Percentiles rank a stretch among this genome's conserved stretches.
Evolutionary conservation across 805 yeast species (phyloP).

Genomic region (Suhomyces sp.): DNA sequence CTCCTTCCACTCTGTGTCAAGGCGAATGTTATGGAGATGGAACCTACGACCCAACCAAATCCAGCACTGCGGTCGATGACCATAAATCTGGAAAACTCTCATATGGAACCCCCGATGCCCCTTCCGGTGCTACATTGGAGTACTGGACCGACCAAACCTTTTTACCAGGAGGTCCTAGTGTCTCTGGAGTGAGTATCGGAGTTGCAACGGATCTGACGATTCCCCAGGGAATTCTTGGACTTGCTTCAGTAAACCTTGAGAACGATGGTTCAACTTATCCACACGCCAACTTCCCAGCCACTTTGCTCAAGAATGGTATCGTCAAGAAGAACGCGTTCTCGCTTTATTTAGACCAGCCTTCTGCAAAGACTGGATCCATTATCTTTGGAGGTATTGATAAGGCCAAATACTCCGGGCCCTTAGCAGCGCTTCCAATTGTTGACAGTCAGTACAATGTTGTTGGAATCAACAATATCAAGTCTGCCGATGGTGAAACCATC

Average conservation of each 20-base stretch:
- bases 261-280: background rate
- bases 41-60: constrained; percentile 4
- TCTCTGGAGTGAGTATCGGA: constrained; percentile 2
- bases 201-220: background rate
- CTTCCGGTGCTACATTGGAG: constrained; percentile 6
- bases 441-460: background rate
- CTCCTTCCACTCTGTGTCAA: background rate
- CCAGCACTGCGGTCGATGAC: constrained; percentile 5
- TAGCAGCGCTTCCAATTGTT: constrained; percentile 1
- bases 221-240: constrained; percentile 4
- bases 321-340: constrained; percentile 4
- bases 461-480: background rate
- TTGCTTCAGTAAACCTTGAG: background rate
- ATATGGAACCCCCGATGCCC: constrained; percentile 5
- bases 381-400: constrained; percentile 5
- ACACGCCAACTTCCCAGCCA: constrained; percentile 1
- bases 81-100: constrained; percentile 5
- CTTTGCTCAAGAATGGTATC: constrained; percentile 1
- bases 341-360: background rate
- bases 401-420: background rate
- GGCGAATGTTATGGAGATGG: constrained; percentile 7
- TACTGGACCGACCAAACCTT: constrained; percentile 8
- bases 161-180: constrained; percentile 3
- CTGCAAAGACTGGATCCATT: background rate
- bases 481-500: constrained; percentile 1